Percentiles rank a stretch among this genome's conserved stretches.
These are phyloP conservation scores for Metschnikowia borealis DNA, from an alignment of 805 yeast genomes.

Conservation along the genomic window DNA sequence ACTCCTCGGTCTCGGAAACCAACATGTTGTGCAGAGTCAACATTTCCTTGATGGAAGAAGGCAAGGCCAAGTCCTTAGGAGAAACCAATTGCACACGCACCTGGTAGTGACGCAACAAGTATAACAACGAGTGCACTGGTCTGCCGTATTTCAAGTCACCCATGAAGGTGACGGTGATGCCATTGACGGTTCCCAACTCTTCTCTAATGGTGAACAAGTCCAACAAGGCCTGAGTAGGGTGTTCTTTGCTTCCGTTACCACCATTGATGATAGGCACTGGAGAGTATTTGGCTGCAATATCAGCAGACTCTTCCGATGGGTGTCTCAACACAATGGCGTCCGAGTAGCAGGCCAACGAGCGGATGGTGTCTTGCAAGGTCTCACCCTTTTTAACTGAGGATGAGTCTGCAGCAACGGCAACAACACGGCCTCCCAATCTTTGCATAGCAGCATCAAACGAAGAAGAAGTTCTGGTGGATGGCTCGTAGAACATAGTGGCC, in stretches of 20 bases:
- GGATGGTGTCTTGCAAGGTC: constrained; percentile 92
- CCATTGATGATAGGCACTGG: constrained; percentile 97
- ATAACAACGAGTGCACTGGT: constrained; percentile 95
- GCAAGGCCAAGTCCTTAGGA: constrained; percentile 84
- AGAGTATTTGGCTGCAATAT: constrained; percentile 91
- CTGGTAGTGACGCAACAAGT: constrained; percentile 85
- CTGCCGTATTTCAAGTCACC: constrained; percentile 98
- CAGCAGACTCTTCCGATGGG: constrained; percentile 88
- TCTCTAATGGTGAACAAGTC: constrained; percentile 98
- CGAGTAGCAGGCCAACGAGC: constrained; percentile 91
- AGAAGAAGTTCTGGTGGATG: constrained; percentile 94
- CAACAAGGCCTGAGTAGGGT: constrained; percentile 97
- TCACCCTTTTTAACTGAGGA: constrained; percentile 99
- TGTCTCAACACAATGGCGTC: constrained; percentile 98
- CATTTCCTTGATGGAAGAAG: constrained; percentile 65
- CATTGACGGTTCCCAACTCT: constrained; percentile 97
- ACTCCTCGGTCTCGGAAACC: constrained; percentile 65
- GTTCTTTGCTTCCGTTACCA: constrained; percentile 97
- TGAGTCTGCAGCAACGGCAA: constrained; percentile 75
- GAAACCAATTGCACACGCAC: constrained; percentile 89
- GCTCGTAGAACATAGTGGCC: constrained; percentile 96
- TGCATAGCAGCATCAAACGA: constrained; percentile 99
- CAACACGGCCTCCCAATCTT: constrained; percentile 96
- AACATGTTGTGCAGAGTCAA: constrained; percentile 66
- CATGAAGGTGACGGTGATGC: constrained; percentile 96